A percentile compares a stretch with the other conserved stretches of the same genome.
These are phyloP conservation scores for Diaporthe sp. DNA, from an alignment of 2,329 filamentous ascomycete species.

Conservation along the genomic window DNA sequence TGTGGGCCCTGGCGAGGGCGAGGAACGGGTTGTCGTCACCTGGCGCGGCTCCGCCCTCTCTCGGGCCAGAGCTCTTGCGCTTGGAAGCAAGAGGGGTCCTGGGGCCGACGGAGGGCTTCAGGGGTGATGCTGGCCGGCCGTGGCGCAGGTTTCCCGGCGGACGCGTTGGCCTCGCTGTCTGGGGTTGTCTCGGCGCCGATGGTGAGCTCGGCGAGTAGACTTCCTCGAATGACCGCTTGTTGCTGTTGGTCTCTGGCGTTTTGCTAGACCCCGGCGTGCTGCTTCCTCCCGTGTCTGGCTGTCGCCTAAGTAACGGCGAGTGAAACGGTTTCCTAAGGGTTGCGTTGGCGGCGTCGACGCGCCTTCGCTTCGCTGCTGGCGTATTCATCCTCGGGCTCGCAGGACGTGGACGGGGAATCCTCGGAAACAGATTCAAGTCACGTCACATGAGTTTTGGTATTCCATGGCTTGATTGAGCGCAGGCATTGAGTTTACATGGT, in stretches of 20 bases:
- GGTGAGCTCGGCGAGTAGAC: slow-evolving; percentile 35
- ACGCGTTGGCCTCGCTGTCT: background rate
- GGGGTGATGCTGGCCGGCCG: background rate
- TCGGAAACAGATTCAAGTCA: slow-evolving; percentile 54
- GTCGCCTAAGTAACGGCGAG: slow-evolving; percentile 63
- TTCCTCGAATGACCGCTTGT: background rate
- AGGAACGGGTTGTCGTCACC: slow-evolving; percentile 42
- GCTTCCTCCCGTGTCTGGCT: background rate
- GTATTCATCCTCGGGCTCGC: slow-evolving; percentile 42
- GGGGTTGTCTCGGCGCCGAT: slow-evolving; percentile 1
- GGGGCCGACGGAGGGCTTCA: background rate
- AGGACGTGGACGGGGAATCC: background rate
- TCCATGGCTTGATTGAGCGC: background rate
- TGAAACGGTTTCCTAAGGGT: slow-evolving; percentile 79
- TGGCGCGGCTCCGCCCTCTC: background rate
- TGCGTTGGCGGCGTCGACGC: slow-evolving; percentile 69
- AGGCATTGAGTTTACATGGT: background rate
- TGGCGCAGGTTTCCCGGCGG: background rate
- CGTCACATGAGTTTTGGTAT: slow-evolving; percentile 1
- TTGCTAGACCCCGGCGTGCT: slow-evolving; percentile 2
- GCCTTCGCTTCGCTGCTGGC: slow-evolving; percentile 72
- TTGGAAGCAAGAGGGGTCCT: background rate
- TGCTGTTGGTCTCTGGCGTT: background rate
- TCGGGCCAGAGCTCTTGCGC: background rate
- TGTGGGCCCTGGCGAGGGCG: slow-evolving; percentile 31